phyloP scores from a whole-genome alignment of 2,329 filamentous ascomycete species.

The Cladophialophora yegresii region DNA sequence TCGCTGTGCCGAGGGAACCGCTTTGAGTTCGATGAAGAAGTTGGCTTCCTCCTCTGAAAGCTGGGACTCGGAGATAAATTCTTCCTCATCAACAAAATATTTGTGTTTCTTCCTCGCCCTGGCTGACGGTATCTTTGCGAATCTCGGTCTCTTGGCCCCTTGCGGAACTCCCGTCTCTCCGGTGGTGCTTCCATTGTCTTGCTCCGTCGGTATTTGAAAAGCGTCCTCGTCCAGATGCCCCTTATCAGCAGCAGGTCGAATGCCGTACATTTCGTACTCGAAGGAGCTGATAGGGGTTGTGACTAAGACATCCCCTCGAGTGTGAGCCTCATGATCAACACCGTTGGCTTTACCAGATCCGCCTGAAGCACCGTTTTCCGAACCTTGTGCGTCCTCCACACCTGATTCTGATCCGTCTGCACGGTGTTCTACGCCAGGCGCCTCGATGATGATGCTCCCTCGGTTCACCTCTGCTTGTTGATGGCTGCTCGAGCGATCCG shows the following conservation, averaged over 20 bases:
- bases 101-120: slow-evolving; percentile 30
- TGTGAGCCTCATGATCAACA: background rate
- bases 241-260: slow-evolving; percentile 37
- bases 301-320: slow-evolving; percentile 5
- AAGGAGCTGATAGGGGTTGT: slow-evolving; percentile 33
- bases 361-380: slow-evolving; percentile 6
- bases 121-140: slow-evolving; percentile 15
- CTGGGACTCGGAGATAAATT: slow-evolving; percentile 29
- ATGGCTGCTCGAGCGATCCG: background rate
- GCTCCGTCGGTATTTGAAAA: slow-evolving; percentile 42
- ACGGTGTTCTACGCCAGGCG: slow-evolving; percentile 10
- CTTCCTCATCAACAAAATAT: slow-evolving; percentile 30
- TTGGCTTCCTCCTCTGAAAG: slow-evolving; percentile 28
- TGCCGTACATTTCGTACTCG: slow-evolving; percentile 39
- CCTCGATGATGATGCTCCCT: slow-evolving; percentile 22
- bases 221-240: slow-evolving; percentile 38
- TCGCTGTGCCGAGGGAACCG: slow-evolving; percentile 1
- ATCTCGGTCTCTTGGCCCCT: slow-evolving; percentile 31
- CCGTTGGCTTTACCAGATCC: background rate
- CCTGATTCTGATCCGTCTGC: background rate
- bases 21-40: slow-evolving; percentile 12
- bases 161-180: slow-evolving; percentile 32
- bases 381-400: background rate
- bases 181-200: slow-evolving; percentile 26
- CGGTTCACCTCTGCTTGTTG: background rate